Percentiles rank a stretch among this genome's conserved stretches.
Evolutionary conservation across 2,329 filamentous ascomycete species (phyloP).

Genomic region (Phialophora macrospora): DNA sequence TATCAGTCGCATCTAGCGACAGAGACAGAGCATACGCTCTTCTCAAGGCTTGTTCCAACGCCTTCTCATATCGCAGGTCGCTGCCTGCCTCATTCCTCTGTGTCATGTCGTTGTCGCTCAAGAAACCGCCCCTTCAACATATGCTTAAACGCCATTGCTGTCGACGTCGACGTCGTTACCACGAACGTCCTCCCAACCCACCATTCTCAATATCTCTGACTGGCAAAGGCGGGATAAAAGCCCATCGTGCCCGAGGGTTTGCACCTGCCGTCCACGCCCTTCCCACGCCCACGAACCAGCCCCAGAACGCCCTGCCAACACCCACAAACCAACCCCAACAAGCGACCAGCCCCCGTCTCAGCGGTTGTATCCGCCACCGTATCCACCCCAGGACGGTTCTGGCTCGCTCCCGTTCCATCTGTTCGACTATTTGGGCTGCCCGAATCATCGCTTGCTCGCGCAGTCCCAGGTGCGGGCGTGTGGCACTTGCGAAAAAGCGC

Average conservation of each 20-base stretch:
- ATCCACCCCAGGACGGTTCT: not conserved
- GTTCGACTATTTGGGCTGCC: not conserved
- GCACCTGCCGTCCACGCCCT: not conserved
- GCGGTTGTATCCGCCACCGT: not conserved
- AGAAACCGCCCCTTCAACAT: not conserved
- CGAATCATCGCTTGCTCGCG: not conserved
- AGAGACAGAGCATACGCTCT: not conserved
- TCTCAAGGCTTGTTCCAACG: not conserved
- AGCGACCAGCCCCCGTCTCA: not conserved
- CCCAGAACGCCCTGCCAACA: no score
- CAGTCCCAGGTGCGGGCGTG: not conserved
- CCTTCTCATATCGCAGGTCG: not conserved
- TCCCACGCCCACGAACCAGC: not conserved
- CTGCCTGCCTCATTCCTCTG: not conserved
- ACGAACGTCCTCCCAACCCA: not conserved
- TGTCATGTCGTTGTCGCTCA: not conserved
- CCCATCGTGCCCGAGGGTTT: not conserved
- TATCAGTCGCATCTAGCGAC: not conserved
- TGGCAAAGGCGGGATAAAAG: not conserved
- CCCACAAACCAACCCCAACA: not conserved
- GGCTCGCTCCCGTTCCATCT: not conserved
- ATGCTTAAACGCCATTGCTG: not conserved
- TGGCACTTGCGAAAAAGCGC: no score
- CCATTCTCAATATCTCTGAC: not conserved
- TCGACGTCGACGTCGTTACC: not conserved